Evolutionary conservation across 345 rosid species (phyloP).

Genomic region (Populus euphratica): DNA sequence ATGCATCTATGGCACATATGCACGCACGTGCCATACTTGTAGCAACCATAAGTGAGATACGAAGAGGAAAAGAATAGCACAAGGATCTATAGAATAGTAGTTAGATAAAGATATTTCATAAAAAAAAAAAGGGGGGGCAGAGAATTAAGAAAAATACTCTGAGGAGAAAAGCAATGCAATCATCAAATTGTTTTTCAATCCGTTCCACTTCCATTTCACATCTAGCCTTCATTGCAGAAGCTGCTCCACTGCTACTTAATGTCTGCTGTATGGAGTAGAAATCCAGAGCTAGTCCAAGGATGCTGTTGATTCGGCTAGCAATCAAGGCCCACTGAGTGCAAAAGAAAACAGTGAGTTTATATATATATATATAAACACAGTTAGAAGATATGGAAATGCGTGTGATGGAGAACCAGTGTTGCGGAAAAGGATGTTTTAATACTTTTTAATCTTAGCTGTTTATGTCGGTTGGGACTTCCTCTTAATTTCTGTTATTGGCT

Average conservation of each 20-base stretch:
- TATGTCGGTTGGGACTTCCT: too few relatives aligned
- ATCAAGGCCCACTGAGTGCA: conserved; percentile 78
- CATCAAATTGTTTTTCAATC: conserved; percentile 85
- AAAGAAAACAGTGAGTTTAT: conserved; percentile 12
- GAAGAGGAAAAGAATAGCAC: neutral
- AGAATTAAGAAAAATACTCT: conserved; percentile 46
- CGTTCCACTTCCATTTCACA: conserved; percentile 80
- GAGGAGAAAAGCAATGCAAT: conserved; percentile 89
- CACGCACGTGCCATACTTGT: neutral
- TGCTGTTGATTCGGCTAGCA: conserved; percentile 83
- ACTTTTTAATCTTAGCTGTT: too few relatives aligned
- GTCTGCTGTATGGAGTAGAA: conserved; percentile 89
- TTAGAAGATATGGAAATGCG: too few relatives aligned
- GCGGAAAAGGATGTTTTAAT: too few relatives aligned
- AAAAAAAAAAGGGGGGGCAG: neutral
- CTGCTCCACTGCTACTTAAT: conserved; percentile 66
- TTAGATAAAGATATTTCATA: too few relatives aligned
- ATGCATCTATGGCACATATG: neutral
- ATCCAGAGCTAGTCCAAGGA: conserved; percentile 84
- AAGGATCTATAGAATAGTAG: neutral
- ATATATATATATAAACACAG: too few relatives aligned
- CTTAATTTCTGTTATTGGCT: too few relatives aligned
- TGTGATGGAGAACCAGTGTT: too few relatives aligned
- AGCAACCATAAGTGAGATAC: neutral
- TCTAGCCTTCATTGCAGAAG: conserved; percentile 71